These are phyloP conservation scores for Cryptococcus sp. DNA, from an alignment of 1,284 basidiomycete species.

Conservation along the genomic window DNA sequence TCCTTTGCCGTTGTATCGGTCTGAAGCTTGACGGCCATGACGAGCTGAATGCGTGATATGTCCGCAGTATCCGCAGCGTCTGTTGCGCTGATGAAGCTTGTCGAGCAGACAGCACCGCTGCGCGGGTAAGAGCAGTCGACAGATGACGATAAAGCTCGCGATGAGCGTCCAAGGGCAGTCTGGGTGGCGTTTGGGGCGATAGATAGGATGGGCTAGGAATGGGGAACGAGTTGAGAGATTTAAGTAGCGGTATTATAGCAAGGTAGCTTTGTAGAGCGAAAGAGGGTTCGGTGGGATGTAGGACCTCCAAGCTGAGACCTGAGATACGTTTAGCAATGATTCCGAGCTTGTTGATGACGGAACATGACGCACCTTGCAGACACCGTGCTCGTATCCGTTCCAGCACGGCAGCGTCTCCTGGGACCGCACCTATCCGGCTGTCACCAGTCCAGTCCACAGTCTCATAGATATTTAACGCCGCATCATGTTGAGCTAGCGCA, in stretches of 20 bases:
- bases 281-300: conserved; percentile 18
- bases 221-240: conserved; percentile 20
- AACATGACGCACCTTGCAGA: conserved; percentile 45
- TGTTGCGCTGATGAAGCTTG: conserved; percentile 36
- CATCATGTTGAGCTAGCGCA: conserved; percentile 66
- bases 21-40: conserved; percentile 76
- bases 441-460: conserved; percentile 60
- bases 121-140: conserved; percentile 47
- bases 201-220: conserved; percentile 35
- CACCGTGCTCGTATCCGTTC: conserved; percentile 54
- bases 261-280: conserved; percentile 40
- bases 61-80: conserved; percentile 63
- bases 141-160: conserved; percentile 48
- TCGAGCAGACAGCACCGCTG: conserved; percentile 54
- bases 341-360: not conserved
- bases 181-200: conserved; percentile 11
- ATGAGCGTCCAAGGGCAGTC: conserved; percentile 37
- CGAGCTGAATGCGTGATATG: conserved; percentile 63
- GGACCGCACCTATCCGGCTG: conserved; percentile 38
- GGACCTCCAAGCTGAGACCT: conserved; percentile 40
- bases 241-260: conserved; percentile 27
- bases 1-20: conserved; percentile 67
- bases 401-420: conserved; percentile 48
- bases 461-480: conserved; percentile 64
- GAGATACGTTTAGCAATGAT: not conserved